These are phyloP conservation scores for Rhodosporidiobolus odoratus DNA, from an alignment of 768 basidiomycete genomes.

Conservation along the genomic window DNA sequence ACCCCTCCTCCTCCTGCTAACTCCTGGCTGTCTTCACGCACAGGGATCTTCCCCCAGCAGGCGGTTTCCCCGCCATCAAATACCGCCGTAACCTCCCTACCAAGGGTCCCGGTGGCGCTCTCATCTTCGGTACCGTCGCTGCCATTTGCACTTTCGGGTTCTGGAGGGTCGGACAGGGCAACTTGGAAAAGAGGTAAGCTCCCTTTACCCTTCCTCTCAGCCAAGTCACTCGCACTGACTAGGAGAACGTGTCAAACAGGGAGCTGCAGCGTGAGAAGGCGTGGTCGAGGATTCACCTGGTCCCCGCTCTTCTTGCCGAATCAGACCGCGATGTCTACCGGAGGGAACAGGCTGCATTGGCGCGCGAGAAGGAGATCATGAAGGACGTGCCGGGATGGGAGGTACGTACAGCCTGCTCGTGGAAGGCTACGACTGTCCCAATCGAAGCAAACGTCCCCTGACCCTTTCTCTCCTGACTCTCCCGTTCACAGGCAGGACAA, in stretches of 20 bases:
- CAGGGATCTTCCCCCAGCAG: constrained; percentile 91
- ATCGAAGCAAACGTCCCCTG: too few relatives aligned
- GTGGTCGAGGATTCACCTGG: constrained; percentile 92
- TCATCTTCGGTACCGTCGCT: constrained; percentile 77
- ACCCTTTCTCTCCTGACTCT: constrained; percentile 34
- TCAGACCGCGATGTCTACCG: constrained; percentile 85
- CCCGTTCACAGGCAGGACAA: constrained; percentile 67
- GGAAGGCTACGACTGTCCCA: too few relatives aligned
- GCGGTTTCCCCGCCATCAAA: constrained; percentile 84
- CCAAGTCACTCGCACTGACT: neutral
- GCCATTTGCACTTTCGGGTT: constrained; percentile 84
- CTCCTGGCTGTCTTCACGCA: neutral
- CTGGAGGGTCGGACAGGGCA: constrained; percentile 83
- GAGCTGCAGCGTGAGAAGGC: constrained; percentile 87
- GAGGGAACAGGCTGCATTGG: constrained; percentile 67
- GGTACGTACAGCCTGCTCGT: constrained; percentile 60
- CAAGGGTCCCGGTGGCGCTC: constrained; percentile 57
- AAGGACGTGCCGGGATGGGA: constrained; percentile 88
- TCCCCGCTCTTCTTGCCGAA: constrained; percentile 86
- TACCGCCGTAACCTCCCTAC: constrained; percentile 90
- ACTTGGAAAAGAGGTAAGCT: constrained; percentile 84
- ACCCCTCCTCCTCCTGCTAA: neutral
- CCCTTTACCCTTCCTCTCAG: constrained; percentile 1
- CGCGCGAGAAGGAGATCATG: constrained; percentile 84
- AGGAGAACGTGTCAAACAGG: constrained; percentile 51